Base-by-base conservation (phyloP, 208 protist species). In the Trypanosoma vivax region DNA sequence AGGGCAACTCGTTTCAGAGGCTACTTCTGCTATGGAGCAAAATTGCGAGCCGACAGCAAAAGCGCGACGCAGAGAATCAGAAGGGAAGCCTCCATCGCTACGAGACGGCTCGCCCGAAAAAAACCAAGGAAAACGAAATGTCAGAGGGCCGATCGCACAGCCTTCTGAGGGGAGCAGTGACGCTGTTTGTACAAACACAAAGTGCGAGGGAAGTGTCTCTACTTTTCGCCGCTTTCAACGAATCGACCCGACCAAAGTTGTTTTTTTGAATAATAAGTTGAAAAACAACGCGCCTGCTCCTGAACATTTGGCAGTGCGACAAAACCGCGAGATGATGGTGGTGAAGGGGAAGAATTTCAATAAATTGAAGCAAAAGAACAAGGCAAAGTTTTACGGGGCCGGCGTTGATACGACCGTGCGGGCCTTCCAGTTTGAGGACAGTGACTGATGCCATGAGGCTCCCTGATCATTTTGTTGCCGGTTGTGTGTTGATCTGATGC, bases 361-460 rank as follows among this genome's bases (percentile, higher is more conserved):
- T 55, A 92, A 92, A 52, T 71, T 88, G 37, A 92, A 92, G 65
- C 85, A 92, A 56, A 92, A 92, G 69, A 92, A 92, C 61, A 92
- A 92, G 62, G 66, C 65, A 16, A 92, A 90, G 61, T 79, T 92
- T 34, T 92, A 92, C 56, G 81, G 63, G 37, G 80, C 75, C 7
- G 78, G 76, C 14, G 79, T 92, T 5, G 81, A 90, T 52, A 69
- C 78, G 13, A 70, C 67, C 29, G 79, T 92, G 18, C 68, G 85
- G 16, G 58, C 85, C 3, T 92, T 79, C 57, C 73, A 90, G 64
- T 89, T 92, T 57, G 74, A 79, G n/a, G 80, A 89, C 47, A 88
- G 78, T 48, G 84, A 92, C 35, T 74, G 87, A n/a, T 53, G 30
- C 30, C n/a, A n/a, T n/a, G n/a, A n/a, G n/a, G n/a, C n/a, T n/a